phyloP scores from a whole-genome alignment of 1,284 basidiomycete genomes.

The Ceratobasidium sp. region DNA sequence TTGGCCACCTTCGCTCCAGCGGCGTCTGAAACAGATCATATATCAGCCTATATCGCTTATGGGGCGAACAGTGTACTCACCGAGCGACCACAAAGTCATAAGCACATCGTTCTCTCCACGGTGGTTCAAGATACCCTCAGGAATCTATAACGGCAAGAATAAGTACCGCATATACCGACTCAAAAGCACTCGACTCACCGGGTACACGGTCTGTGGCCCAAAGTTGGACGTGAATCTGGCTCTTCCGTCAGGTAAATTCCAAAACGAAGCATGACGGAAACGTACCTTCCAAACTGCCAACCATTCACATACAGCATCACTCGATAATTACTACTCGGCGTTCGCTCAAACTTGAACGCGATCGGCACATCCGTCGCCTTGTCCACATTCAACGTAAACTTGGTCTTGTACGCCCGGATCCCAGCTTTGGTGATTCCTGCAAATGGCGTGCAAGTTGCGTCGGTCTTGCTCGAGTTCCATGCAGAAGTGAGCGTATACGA shows the following conservation, averaged over 20 bases:
- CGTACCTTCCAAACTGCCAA: conserved; percentile 60
- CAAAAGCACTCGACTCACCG: background rate
- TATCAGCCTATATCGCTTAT: too few relatives aligned
- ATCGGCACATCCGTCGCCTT: conserved; percentile 6
- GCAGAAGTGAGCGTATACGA: background rate
- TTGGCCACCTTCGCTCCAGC: conserved; percentile 19
- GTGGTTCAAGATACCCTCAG: conserved; percentile 39
- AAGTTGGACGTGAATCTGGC: conserved; percentile 52
- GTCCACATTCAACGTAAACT: conserved; percentile 6
- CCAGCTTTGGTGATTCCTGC: background rate
- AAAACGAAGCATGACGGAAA: too few relatives aligned
- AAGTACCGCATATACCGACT: background rate
- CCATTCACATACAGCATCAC: conserved; percentile 60
- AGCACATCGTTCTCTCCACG: conserved; percentile 35
- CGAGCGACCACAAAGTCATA: conserved; percentile 21
- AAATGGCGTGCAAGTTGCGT: conserved; percentile 26
- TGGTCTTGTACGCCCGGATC: conserved; percentile 31
- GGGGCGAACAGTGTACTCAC: background rate
- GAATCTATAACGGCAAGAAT: background rate
- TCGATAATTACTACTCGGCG: conserved; percentile 57
- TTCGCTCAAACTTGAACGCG: conserved; percentile 22
- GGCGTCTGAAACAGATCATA: background rate
- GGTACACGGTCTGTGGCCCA: conserved; percentile 52
- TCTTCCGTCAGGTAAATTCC: background rate
- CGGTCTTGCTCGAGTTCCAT: conserved; percentile 7